A percentile compares a stretch with the other conserved stretches of the same genome.
Conservation (phyloP, 768 basidiomycete species). For the Mycena polygramma region DNA sequence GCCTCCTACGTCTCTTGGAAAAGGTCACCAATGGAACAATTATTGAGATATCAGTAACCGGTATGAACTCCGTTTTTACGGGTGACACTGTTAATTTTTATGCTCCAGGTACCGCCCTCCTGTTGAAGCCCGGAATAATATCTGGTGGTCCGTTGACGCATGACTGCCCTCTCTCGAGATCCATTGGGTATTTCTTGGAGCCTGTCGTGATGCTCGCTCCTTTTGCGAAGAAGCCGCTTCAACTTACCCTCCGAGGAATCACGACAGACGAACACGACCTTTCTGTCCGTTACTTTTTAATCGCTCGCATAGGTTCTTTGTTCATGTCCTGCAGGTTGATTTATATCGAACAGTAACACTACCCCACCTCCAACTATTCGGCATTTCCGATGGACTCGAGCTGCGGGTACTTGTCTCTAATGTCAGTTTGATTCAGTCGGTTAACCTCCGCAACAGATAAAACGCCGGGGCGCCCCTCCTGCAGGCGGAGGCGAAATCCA, state of each 20-base stretch:
- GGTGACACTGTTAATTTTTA: conserved; percentile 14
- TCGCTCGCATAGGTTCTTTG: conserved; percentile 2
- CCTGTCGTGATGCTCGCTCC: conserved; percentile 91
- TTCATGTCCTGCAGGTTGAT: conserved; percentile 73
- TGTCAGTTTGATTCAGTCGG: background rate
- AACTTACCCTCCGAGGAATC: conserved; percentile 87
- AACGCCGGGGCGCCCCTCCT: conserved; percentile 93
- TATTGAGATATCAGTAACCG: conserved; percentile 97
- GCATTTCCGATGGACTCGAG: conserved; percentile 91
- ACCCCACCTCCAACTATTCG: conserved; percentile 91
- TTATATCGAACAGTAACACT: conserved; percentile 90
- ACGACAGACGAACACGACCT: conserved; percentile 95
- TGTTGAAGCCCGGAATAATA: conserved; percentile 94
- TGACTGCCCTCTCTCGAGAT: conserved; percentile 90
- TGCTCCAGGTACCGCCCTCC: conserved; percentile 83
- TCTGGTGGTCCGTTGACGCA: conserved; percentile 85
- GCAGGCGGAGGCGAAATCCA: conserved; percentile 94
- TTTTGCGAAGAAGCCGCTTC: conserved; percentile 89
- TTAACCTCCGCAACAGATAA: conserved; percentile 70
- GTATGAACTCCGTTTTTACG: conserved; percentile 54
- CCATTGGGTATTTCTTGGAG: conserved; percentile 95
- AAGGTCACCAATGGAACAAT: conserved; percentile 94
- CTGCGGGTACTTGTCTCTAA: conserved; percentile 68
- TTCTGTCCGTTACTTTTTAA: conserved; percentile 65
- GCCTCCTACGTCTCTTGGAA: conserved; percentile 87